Percentiles rank a stretch among this genome's conserved stretches.
phyloP scores from a whole-genome alignment of 768 basidiomycete genomes.

The Suillus paluster region DNA sequence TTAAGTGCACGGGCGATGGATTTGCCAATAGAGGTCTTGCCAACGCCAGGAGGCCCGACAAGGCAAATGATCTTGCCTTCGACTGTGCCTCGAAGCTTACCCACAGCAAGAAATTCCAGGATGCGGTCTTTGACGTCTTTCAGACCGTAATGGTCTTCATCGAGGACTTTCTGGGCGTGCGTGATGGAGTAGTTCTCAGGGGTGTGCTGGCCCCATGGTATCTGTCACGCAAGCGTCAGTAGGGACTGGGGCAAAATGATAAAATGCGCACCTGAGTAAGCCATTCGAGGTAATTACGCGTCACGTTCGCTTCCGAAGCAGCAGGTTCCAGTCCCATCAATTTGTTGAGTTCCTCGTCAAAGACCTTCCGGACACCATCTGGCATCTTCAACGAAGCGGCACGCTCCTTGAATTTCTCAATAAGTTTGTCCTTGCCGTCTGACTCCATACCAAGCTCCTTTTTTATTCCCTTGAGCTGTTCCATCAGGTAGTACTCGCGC shows the following conservation, averaged over 20 bases:
- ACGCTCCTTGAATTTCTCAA: constrained; percentile 90
- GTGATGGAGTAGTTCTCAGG: constrained; percentile 89
- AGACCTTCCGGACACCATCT: constrained; percentile 86
- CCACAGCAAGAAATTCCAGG: constrained; percentile 94
- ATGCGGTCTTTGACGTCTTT: constrained; percentile 93
- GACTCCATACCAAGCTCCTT: constrained; percentile 95
- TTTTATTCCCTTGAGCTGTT: constrained; percentile 95
- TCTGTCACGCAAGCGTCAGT: constrained; percentile 43
- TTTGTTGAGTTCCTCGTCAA: constrained; percentile 95
- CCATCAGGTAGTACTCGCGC: constrained; percentile 95
- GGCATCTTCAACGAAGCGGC: constrained; percentile 87
- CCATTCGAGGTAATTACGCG: constrained; percentile 94
- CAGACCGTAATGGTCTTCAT: constrained; percentile 94
- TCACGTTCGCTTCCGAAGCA: constrained; percentile 92
- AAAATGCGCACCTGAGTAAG: constrained; percentile 65
- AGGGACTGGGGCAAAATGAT: neutral
- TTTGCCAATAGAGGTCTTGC: constrained; percentile 96
- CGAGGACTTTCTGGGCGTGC: constrained; percentile 82
- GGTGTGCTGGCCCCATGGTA: constrained; percentile 97
- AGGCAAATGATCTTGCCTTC: constrained; percentile 98
- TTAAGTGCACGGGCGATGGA: constrained; percentile 90
- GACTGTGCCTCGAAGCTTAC: constrained; percentile 91
- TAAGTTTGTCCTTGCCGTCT: constrained; percentile 92
- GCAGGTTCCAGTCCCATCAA: constrained; percentile 88
- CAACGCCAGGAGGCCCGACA: constrained; percentile 96